phyloP scores from a whole-genome alignment of 257 asterid genomes.

The Solanum sparsipilum region DNA sequence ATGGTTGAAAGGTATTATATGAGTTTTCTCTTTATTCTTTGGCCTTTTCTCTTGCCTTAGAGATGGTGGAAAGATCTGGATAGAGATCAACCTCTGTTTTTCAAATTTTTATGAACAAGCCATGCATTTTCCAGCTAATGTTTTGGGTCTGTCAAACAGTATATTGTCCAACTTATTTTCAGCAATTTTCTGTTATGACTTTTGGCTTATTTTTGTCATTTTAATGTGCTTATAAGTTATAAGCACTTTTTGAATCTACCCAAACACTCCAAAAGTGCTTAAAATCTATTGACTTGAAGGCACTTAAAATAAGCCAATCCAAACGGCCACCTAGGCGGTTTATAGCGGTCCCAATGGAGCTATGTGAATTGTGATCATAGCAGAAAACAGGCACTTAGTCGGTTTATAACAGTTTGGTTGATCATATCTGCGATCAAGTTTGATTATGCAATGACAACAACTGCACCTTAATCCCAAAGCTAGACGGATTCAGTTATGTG shows the following conservation, averaged over 20 bases:
- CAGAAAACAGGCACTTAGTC: neutral
- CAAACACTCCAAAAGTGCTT: neutral
- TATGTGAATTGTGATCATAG: neutral
- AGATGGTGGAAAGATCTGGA: neutral
- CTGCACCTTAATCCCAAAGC: neutral
- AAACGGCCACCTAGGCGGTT: neutral
- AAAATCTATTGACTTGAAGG: neutral
- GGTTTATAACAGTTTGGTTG: neutral
- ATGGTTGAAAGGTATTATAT: slow-evolving; percentile 79
- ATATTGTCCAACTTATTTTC: neutral
- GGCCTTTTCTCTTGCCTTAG: neutral
- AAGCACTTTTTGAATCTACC: neutral
- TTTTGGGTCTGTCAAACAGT: neutral
- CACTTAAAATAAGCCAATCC: neutral
- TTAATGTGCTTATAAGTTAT: neutral
- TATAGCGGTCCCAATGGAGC: neutral
- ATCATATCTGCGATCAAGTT: neutral
- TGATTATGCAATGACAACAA: neutral
- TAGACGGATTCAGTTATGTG: neutral
- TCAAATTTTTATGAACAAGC: neutral
- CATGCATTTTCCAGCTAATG: neutral
- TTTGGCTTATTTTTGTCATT: neutral
- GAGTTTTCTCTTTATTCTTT: neutral
- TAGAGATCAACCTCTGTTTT: neutral
- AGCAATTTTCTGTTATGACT: neutral